Conservation (phyloP, 2,329 filamentous ascomycete genomes). For the Pezicula neosporulosa region DNA sequence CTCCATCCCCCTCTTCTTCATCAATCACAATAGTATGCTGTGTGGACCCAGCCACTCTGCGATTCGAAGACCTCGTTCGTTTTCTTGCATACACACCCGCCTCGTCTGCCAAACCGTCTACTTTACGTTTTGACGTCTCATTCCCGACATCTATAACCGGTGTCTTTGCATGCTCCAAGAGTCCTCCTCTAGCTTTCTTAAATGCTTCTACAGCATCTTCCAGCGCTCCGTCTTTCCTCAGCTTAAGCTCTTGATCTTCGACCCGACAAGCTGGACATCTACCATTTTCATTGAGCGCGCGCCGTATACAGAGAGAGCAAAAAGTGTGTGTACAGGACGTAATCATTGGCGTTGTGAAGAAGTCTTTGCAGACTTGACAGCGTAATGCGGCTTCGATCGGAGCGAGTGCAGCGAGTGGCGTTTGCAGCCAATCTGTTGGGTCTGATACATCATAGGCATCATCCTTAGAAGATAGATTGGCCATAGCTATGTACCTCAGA, state of each 20-base stretch:
- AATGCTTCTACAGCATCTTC: constrained; percentile 84
- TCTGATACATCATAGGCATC: constrained; percentile 53
- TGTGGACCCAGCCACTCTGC: constrained; percentile 39
- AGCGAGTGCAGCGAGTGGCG: constrained; percentile 62
- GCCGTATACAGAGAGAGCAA: constrained; percentile 91
- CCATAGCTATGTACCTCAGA: constrained; percentile 1
- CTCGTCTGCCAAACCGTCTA: constrained; percentile 26
- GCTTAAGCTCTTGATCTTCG: constrained; percentile 75
- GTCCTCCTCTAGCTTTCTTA: constrained; percentile 54
- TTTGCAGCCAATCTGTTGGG: constrained; percentile 81
- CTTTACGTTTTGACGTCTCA: constrained; percentile 49
- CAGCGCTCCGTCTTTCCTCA: constrained; percentile 81
- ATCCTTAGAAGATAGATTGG: constrained; percentile 6
- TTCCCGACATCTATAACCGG: constrained; percentile 24
- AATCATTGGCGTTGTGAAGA: constrained; percentile 91
- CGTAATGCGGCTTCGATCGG: constrained; percentile 80
- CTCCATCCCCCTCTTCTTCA: constrained; percentile 20
- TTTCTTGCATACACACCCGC: constrained; percentile 36
- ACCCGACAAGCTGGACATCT: constrained; percentile 84
- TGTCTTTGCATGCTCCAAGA: constrained; percentile 61
- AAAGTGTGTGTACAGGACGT: constrained; percentile 95
- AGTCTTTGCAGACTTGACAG: constrained; percentile 98
- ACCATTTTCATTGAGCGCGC: constrained; percentile 76
- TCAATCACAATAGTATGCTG: constrained; percentile 29
- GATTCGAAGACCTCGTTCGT: constrained; percentile 47